Evolutionary conservation across 306 rosid genomes (phyloP).

Genomic region (Prunus kanzakura): DNA sequence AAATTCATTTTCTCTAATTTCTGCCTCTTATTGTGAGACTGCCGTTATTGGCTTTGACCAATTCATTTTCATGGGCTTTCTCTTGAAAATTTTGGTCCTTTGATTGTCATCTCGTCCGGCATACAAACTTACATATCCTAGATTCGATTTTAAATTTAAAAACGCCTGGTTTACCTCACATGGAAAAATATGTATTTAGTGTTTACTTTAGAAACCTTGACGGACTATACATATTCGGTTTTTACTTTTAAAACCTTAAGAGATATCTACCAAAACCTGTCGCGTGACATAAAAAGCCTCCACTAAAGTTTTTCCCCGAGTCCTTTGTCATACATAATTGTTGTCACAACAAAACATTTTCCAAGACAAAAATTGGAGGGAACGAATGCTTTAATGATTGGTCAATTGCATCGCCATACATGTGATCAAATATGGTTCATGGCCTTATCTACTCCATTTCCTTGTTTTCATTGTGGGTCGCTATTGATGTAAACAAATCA

Average conservation of each 20-base stretch:
- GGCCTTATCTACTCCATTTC: background rate
- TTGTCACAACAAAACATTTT: too few relatives aligned
- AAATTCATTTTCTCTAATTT: background rate
- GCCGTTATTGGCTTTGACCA: background rate
- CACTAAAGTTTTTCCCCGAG: too few relatives aligned
- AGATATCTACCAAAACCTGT: accelerated
- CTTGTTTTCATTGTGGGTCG: background rate
- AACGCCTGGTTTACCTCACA: too few relatives aligned
- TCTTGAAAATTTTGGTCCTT: background rate
- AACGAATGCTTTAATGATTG: background rate
- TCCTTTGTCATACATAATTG: background rate
- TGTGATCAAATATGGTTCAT: background rate
- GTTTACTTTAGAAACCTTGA: too few relatives aligned
- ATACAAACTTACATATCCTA: too few relatives aligned
- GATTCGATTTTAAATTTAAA: too few relatives aligned
- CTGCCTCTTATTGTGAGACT: background rate
- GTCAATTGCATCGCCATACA: background rate
- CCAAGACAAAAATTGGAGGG: background rate
- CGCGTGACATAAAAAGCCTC: too few relatives aligned
- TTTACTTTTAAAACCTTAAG: too few relatives aligned
- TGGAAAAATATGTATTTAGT: too few relatives aligned
- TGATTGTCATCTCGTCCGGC: background rate
- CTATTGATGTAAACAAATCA: background rate
- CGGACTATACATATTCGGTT: too few relatives aligned
- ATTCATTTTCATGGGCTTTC: background rate